Base-by-base conservation (phyloP, 2,329 filamentous ascomycete genomes). In the Sphaerulina populicola region DNA sequence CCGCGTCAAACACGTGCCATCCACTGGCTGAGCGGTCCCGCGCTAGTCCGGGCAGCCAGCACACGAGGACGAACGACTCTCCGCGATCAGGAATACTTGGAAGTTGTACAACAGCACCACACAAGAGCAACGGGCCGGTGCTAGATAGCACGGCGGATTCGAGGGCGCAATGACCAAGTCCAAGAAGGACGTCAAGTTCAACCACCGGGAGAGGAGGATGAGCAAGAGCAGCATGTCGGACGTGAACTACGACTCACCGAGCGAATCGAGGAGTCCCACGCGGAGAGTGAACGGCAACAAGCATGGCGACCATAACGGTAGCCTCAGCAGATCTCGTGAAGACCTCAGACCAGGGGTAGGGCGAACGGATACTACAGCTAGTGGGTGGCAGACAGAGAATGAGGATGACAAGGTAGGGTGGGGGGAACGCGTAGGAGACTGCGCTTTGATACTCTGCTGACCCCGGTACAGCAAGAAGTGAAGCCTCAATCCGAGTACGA, bases 401-500 rank as follows among this genome's bases (percentile, higher is more conserved):
- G 65, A 67, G 55, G 62, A 63, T 36, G 63, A 64, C 48, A 61
- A 62, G 52, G 59, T 61, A 52, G 11, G 43, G n/a, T n/a, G n/a
- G 18, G 14, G 33, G 37, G 12, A 33, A 14, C 12, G 15, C n/a
- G 14, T 2, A 23, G 3, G 23, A 43, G 27, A 14, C 27, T 21
- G 21, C 23, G 23, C 23, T 27, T 27, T 27, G 23, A 7, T 27
- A 27, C 1, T 27, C 33, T 3, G 9, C 29, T 33, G 14, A 42
- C 45, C 41, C 37, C 15, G 6, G n/a, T 23, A 12, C 43, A 60
- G 56, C 54, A 53, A 36, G 51, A 58, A 12, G 36, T 47, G 40
- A 54, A 54, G 35, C 48, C 52, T 37, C 52, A 58, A 47, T 62
- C 81, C 61, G 93, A 96, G 56, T 96, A 94, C 69, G 89, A 97